These are phyloP conservation scores for Metarhizium anisopliae DNA, from an alignment of 2,329 filamentous ascomycete species.

Conservation along the genomic window DNA sequence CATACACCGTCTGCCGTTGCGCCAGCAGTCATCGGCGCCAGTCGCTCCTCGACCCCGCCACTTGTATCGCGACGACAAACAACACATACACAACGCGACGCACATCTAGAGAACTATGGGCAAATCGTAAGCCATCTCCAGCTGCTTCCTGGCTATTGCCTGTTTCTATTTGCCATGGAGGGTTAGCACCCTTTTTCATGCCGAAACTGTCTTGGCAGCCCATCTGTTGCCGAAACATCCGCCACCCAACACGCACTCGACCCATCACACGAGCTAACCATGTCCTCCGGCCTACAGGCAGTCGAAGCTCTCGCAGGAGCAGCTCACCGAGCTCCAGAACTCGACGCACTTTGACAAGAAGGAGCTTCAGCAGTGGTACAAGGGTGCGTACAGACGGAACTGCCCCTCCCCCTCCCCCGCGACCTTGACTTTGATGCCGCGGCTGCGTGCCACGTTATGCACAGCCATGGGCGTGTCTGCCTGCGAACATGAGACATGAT, in stretches of 20 bases:
- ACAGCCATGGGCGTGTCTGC: neutral
- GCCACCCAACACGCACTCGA: neutral
- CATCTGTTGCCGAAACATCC: neutral
- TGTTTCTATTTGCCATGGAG: neutral
- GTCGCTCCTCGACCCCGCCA: neutral
- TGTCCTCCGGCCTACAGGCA: constrained; percentile 50
- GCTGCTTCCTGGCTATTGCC: neutral
- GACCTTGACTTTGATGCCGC: neutral
- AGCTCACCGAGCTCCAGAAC: constrained; percentile 91
- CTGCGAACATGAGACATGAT: neutral
- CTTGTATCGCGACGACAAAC: neutral
- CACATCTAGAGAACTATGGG: constrained; percentile 4
- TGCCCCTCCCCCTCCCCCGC: neutral
- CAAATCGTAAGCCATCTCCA: constrained; percentile 7
- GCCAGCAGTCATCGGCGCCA: neutral
- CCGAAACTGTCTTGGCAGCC: neutral
- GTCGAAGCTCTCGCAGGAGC: constrained; percentile 94
- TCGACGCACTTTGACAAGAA: constrained; percentile 99
- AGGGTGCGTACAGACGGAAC: constrained; percentile 50
- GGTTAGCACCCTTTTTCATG: neutral
- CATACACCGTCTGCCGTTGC: neutral
- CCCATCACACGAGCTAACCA: constrained; percentile 12
- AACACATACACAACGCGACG: neutral
- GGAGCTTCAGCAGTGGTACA: constrained; percentile 99
- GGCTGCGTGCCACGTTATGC: neutral